Conservation (phyloP, 352 stramenopile species). For the Pseudoperonospora humuli region DNA sequence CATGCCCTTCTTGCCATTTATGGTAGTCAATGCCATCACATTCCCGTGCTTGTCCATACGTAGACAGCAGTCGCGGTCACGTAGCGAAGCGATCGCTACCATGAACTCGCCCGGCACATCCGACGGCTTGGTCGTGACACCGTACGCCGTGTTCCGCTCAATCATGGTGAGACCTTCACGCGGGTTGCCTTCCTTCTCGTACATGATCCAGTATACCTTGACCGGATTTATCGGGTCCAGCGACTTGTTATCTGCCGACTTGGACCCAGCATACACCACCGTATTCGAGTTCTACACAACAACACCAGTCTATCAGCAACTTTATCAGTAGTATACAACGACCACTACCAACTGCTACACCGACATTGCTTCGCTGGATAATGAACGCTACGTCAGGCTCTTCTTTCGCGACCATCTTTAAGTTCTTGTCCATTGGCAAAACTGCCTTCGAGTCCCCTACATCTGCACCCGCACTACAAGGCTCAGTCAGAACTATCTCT, state of each 20-base stretch:
- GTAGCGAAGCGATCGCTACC: slow-evolving; percentile 51
- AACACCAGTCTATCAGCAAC: not conserved
- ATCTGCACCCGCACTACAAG: slow-evolving; percentile 1
- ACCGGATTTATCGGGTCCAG: slow-evolving; percentile 58
- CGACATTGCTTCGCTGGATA: slow-evolving; percentile 80
- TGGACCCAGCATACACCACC: slow-evolving; percentile 64
- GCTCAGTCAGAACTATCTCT: too few species aligned
- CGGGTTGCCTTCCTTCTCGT: slow-evolving; percentile 60
- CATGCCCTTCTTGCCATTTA: slow-evolving; percentile 54
- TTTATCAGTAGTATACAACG: not conserved
- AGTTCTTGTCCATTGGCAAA: slow-evolving; percentile 59
- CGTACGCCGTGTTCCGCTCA: slow-evolving; percentile 78
- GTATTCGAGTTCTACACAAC: slow-evolving; percentile 69
- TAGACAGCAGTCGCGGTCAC: slow-evolving; percentile 57
- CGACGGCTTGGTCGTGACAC: slow-evolving; percentile 37
- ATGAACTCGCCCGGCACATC: slow-evolving; percentile 36
- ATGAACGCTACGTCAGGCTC: slow-evolving; percentile 79
- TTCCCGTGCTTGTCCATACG: slow-evolving; percentile 49
- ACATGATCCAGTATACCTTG: slow-evolving; percentile 84
- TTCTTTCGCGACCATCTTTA: slow-evolving; percentile 56
- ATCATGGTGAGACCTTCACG: slow-evolving; percentile 81
- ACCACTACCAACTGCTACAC: slow-evolving; percentile 2
- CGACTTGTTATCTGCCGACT: slow-evolving; percentile 31
- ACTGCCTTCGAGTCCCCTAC: slow-evolving; percentile 11
- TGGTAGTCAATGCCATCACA: slow-evolving; percentile 57